Base-by-base conservation (phyloP, 2,329 filamentous ascomycete genomes). In the Trichoderma sp. region DNA sequence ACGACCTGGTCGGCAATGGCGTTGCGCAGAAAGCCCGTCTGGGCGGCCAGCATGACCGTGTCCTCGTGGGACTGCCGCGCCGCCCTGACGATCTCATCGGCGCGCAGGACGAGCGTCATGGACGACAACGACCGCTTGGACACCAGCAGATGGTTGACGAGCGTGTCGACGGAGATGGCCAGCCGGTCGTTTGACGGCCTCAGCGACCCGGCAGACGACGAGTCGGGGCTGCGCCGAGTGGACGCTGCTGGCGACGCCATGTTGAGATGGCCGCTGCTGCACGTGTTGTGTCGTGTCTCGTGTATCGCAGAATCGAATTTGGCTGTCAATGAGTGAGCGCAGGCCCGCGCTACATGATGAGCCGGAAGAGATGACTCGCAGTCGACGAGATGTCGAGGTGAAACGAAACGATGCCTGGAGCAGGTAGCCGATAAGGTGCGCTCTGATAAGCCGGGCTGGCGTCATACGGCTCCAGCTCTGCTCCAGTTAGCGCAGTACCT, bases 81-180 rank as follows among this genome's bases (percentile, higher is more conserved):
- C 16, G 88, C 84, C 24, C 88, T 93, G 56, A 96, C 91, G 68
- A 97, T 89, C 76, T 96, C 92, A 77, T 96, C 94, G 72, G 94
- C 94, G 70, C 92, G 92, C 77, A 92, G 90, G 63, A 97, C 93
- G 70, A 92, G 89, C 53, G 86, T 88, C 78, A 96, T 94, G 13
- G 93, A 93, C 19, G 92, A 92, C 5, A 98, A 86, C 1, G 94
- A 94, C 56, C 93, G 89, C 78, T 97, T 97, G 10, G 95, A 92
- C 35, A 91, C 90, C 52, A 97, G 88, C 43, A 97, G 90, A 80
- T 97, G 90, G 65, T 89, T 87, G 68, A 97, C 92, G 55, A 98
- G 88, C 29, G 88, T 89, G 74, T 97, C 93, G 76, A 97, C 87
- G 40, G 80, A 74, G 62, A 81, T 76, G 62, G 71, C 68, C 53